Evolutionary conservation across 129 eudicot species (phyloP).

Genomic region (Flaveria ramosissima): DNA sequence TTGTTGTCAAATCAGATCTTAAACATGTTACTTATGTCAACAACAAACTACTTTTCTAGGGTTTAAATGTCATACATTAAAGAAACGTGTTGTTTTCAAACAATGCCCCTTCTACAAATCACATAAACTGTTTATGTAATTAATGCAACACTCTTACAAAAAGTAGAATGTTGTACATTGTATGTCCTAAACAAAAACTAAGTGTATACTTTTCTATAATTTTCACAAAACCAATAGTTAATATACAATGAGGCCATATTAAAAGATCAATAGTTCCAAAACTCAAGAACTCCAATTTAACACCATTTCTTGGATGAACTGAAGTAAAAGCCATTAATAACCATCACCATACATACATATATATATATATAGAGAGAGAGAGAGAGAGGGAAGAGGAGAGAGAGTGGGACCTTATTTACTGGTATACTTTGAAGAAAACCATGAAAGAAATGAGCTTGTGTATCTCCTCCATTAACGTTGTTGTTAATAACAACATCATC

Average conservation of each 20-base stretch:
- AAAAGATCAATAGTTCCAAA: background rate
- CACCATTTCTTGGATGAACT: background rate
- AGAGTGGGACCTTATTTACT: conserved; percentile 36
- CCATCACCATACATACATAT: no score
- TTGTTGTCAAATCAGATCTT: no score
- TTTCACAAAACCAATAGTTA: background rate
- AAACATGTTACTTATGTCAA: no score
- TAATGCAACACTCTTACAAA: no score
- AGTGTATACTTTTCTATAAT: no score
- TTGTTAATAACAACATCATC: conserved; percentile 25
- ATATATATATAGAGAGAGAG: conserved; percentile 15
- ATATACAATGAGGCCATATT: background rate
- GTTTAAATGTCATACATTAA: background rate
- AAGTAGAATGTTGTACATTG: no score
- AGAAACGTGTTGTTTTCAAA: background rate
- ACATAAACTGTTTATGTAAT: no score
- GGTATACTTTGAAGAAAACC: conserved; percentile 40
- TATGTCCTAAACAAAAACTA: background rate
- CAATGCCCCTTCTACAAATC: background rate
- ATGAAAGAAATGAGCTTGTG: conserved; percentile 30
- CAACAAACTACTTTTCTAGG: no score
- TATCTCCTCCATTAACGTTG: conserved; percentile 17
- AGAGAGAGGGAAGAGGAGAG: conserved; percentile 6
- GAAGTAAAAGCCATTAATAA: background rate
- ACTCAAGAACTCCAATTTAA: background rate